These are phyloP conservation scores for Excoecaria agallocha DNA, from an alignment of 345 rosid species.

Conservation along the genomic window DNA sequence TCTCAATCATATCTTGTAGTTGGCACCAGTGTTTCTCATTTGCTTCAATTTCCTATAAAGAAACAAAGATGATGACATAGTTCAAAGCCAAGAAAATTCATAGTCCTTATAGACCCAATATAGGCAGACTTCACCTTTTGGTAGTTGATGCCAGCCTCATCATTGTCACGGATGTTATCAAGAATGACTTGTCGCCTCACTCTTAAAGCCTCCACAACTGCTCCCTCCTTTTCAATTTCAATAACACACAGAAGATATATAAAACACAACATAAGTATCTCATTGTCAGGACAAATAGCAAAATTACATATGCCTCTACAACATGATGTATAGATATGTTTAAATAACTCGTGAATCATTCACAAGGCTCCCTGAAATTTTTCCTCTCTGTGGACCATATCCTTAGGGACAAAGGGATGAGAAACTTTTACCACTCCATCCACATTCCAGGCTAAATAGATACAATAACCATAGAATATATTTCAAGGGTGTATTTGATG, in stretches of 20 bases:
- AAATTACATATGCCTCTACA: not conserved
- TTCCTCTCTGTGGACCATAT: not conserved
- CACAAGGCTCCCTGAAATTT: not conserved
- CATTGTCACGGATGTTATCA: slow-evolving; percentile 94
- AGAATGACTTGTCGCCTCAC: slow-evolving; percentile 86
- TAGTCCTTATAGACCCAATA: slow-evolving; percentile 6
- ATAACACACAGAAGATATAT: slow-evolving; percentile 4
- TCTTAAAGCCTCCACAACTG: slow-evolving; percentile 56
- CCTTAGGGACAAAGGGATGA: not conserved
- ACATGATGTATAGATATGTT: not conserved
- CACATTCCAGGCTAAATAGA: not conserved
- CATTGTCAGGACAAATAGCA: not conserved
- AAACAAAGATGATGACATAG: slow-evolving; percentile 14
- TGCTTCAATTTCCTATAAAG: slow-evolving; percentile 72
- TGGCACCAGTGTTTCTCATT: slow-evolving; percentile 76
- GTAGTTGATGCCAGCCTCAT: slow-evolving; percentile 81
- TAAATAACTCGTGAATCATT: not conserved
- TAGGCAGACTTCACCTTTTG: slow-evolving; percentile 50
- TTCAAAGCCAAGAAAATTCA: slow-evolving; percentile 5
- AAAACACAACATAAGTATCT: not conserved
- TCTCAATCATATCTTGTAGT: slow-evolving; percentile 83
- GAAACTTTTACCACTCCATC: not conserved
- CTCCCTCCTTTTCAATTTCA: slow-evolving; percentile 65
- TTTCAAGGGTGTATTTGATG: not conserved
- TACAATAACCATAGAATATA: not conserved